Evolutionary conservation across 2,329 filamentous ascomycete species (phyloP), one percentile per base, ranked within the genome.

Genomic region (Fusarium sacchari): DNA sequence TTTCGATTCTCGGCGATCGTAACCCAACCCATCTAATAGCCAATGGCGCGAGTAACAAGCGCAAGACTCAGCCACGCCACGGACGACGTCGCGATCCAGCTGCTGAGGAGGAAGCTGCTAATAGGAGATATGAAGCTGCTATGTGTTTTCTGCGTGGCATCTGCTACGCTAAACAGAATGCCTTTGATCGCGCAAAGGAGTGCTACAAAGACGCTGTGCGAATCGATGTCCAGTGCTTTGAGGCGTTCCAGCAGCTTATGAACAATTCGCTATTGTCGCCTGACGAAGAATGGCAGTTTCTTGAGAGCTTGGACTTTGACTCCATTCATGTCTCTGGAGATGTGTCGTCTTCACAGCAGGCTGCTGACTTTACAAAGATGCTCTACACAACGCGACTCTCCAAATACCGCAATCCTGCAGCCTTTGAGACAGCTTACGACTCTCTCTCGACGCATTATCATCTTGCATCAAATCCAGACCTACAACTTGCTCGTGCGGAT

Each of bases 151-250:
- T 99, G 59, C 89, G 96, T 30, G 96, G 96, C 10, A 88, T 97
- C 56, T 98, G 97, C 86, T 98, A 95, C 81, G 95, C 96, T 12
- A 97, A 97, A 83, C 94, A 97, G 81, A 99, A 98, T 82, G 94
- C 96, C 32, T 98, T 98, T 78, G 96, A 99, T 81, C 92, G 95
- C 39, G 96, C 96, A 59, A 98, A 98, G 82, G 95, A 98, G 78
- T 98, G 96, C 84, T 99, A 98, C 87, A 98, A 98, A 84, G 94
- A 97, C 78, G 96, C 96, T 5, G 95, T 98, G 50, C 91, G 94
- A 70, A 98, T 99, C 79, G 96, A 99, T 80, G 95, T 98, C 7
- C 95, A 97, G 82, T 99, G 96, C 83, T 98, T 97, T 80, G 96
- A 99, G 83, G 96, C 96, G 1, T 98, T 99, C 80, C 95, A 98